Evolutionary conservation across 192 early-diverging fungal species (phyloP).

Genomic region (Coemansia sp.): DNA sequence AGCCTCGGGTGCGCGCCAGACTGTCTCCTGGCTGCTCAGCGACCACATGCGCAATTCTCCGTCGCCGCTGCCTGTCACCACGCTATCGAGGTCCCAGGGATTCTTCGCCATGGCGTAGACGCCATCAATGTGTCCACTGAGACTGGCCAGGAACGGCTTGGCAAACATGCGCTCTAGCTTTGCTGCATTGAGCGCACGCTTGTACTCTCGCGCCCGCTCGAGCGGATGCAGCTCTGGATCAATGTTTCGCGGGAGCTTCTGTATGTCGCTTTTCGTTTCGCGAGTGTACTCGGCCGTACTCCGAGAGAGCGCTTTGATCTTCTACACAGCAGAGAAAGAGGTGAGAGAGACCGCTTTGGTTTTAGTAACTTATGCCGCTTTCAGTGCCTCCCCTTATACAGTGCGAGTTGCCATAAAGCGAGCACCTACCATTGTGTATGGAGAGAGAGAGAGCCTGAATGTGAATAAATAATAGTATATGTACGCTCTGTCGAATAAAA

Average conservation of each 20-base stretch:
- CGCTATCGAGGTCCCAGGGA: slow-evolving; percentile 77
- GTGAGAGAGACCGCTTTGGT: neutral
- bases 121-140: slow-evolving; percentile 93
- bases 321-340: slow-evolving; percentile 59
- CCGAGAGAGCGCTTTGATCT: slow-evolving; percentile 93
- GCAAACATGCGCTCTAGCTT: slow-evolving; percentile 97
- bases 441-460: slow-evolving; percentile 1
- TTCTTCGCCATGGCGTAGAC: slow-evolving; percentile 96
- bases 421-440: slow-evolving; percentile 2
- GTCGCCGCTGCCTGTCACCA: slow-evolving; percentile 92
- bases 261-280: slow-evolving; percentile 84
- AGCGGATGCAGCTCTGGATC: slow-evolving; percentile 93
- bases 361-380: neutral
- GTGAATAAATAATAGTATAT: neutral
- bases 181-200: slow-evolving; percentile 88
- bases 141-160: slow-evolving; percentile 91
- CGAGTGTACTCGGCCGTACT: slow-evolving; percentile 77
- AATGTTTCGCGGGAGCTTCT: slow-evolving; percentile 84
- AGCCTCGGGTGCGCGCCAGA: slow-evolving; percentile 71
- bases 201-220: slow-evolving; percentile 94
- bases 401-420: neutral
- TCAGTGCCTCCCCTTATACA: neutral
- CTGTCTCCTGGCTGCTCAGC: slow-evolving; percentile 72
- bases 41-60: slow-evolving; percentile 96
- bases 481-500: neutral